Evolutionary conservation across 2,329 filamentous ascomycete genomes (phyloP).

Genomic region (Amesomyces nigricolor): DNA sequence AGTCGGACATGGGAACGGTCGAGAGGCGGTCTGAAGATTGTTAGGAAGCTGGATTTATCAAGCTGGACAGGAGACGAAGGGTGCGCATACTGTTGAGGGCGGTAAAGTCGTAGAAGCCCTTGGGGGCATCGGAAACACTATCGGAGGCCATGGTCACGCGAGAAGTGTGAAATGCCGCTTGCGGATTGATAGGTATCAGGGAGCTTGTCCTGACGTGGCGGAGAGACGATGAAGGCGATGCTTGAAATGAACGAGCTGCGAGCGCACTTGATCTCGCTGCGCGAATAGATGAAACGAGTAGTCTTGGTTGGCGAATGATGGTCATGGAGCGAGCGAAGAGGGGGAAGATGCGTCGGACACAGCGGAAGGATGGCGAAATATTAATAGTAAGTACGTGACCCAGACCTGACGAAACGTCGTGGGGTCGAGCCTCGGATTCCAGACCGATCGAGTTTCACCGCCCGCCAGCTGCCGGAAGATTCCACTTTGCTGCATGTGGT

Average conservation of each 20-base stretch:
- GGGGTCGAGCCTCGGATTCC: constrained; percentile 1
- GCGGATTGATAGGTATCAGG: background rate
- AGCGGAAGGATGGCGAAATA: background rate
- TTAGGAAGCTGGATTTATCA: constrained; percentile 13
- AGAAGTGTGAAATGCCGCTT: constrained; percentile 2
- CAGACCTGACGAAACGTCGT: background rate
- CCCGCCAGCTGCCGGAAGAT: background rate
- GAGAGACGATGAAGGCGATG: background rate
- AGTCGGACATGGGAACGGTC: constrained; percentile 62
- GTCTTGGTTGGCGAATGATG: background rate
- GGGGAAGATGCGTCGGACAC: background rate
- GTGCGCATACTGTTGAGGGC: constrained; percentile 66
- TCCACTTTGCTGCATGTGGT: too few relatives aligned
- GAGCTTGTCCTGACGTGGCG: background rate
- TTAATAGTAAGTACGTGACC: background rate
- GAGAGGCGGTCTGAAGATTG: constrained; percentile 60
- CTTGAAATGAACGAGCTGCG: background rate
- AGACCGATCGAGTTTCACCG: background rate
- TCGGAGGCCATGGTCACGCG: constrained; percentile 57
- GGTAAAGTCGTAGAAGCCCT: constrained; percentile 73
- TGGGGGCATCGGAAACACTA: constrained; percentile 35
- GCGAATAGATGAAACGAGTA: background rate
- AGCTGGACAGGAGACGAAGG: background rate
- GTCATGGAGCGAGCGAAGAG: background rate
- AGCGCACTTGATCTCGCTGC: background rate